Evolutionary conservation across 331 rosid species (phyloP).

Genomic region (Rhamnella rubrinervis): DNA sequence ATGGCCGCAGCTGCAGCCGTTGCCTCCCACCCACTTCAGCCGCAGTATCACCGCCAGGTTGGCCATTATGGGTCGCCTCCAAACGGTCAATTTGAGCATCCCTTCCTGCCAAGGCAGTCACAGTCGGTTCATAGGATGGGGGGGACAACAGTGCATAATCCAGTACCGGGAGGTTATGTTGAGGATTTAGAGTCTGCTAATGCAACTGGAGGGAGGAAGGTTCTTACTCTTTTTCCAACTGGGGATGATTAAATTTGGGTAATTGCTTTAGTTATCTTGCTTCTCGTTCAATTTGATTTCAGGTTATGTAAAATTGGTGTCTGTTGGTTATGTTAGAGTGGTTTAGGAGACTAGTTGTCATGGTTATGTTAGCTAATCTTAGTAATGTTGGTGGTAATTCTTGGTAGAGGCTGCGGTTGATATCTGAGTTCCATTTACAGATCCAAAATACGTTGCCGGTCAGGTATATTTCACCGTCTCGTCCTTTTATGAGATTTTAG

Average conservation of each 20-base stretch:
- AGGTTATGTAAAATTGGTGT: conserved; percentile 18
- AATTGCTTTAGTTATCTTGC: conserved; percentile 28
- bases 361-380: conserved; percentile 28
- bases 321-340: conserved; percentile 14
- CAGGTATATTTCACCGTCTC: conserved; percentile 12
- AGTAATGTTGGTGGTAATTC: conserved; percentile 25
- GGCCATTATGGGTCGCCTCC: conserved; percentile 89
- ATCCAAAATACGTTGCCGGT: conserved; percentile 39
- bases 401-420: conserved; percentile 29
- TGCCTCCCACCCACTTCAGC: conserved; percentile 47
- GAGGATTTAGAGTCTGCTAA: conserved; percentile 88
- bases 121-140: conserved; percentile 70
- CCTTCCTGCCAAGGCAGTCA: conserved; percentile 69
- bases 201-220: conserved; percentile 82
- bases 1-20: conserved; percentile 55
- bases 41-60: conserved; percentile 75
- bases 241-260: conserved; percentile 76
- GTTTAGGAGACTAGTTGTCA: conserved; percentile 32
- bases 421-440: conserved; percentile 40
- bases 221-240: conserved; percentile 84
- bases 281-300: background rate
- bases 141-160: conserved; percentile 60
- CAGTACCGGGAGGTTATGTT: conserved; percentile 55
- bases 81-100: conserved; percentile 85
- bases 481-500: conserved; percentile 16